Percentiles rank a stretch among this genome's conserved stretches.
phyloP scores from a whole-genome alignment of 73 alveolate genomes.

The Paramecium octaurelia region DNA sequence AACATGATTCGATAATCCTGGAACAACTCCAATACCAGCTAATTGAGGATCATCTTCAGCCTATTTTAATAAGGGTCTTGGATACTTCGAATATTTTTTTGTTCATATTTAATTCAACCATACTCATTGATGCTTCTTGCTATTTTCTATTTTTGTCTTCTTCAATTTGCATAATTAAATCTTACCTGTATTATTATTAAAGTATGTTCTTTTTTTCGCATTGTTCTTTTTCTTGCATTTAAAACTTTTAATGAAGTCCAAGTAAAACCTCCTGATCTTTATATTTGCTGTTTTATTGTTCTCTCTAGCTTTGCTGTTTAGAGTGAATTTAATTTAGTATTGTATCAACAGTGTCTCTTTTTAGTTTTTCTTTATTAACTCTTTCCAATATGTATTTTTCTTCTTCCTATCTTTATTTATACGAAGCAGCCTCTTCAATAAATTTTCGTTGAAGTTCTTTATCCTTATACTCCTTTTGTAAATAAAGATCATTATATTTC shows the following conservation, averaged over 20 bases:
- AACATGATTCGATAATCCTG: conserved; percentile 19
- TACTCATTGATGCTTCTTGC: conserved; percentile 38
- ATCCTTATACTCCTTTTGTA: not conserved
- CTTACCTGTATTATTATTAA: not conserved
- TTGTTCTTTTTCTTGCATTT: not conserved
- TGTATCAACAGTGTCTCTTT: not conserved
- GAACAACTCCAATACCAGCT: conserved; percentile 34
- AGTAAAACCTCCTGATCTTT: not conserved
- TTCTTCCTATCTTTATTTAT: not conserved
- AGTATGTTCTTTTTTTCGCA: not conserved
- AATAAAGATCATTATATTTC: not conserved
- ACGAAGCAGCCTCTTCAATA: conserved; percentile 18
- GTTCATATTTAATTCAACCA: conserved; percentile 19
- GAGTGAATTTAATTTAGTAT: not conserved
- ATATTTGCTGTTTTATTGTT: not conserved
- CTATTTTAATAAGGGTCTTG: not conserved
- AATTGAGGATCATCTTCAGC: not conserved
- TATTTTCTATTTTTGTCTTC: conserved; percentile 2
- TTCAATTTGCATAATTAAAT: not conserved
- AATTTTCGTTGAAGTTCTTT: not conserved
- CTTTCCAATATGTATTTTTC: not conserved
- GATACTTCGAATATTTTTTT: not conserved
- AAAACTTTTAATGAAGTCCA: not conserved
- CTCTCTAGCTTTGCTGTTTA: not conserved
- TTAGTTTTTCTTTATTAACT: not conserved